A percentile compares a stretch with the other conserved stretches of the same genome.
Evolutionary conservation across 139 green algal genomes (phyloP).

Genomic region (Pleodorina starrii): DNA sequence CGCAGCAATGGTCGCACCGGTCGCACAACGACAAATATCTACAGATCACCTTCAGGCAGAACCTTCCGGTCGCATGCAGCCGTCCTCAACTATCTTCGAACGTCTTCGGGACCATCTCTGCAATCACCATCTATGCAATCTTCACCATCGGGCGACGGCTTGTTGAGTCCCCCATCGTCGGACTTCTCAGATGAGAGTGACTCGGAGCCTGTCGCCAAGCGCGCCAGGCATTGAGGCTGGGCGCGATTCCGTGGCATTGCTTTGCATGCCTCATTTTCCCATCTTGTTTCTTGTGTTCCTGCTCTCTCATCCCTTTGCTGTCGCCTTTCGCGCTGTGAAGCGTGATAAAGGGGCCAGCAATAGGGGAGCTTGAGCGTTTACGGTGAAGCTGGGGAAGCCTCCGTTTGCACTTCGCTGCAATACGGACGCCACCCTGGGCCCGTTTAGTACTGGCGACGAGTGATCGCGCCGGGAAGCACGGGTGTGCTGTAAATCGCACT

Average conservation of each 20-base stretch:
- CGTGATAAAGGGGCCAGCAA: constrained; percentile 3
- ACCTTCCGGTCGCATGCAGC: constrained; percentile 20
- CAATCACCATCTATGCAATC: not conserved
- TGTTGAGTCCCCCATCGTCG: not conserved
- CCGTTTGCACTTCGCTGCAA: not conserved
- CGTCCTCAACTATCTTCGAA: not conserved
- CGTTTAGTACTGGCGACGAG: constrained; percentile 33
- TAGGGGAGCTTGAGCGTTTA: not conserved
- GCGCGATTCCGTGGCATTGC: not conserved
- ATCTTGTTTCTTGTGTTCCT: not conserved
- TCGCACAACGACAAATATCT: constrained; percentile 24
- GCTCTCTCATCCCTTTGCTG: not conserved
- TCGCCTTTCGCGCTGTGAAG: constrained; percentile 35
- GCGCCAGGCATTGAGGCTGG: not conserved
- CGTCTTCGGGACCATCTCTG: not conserved
- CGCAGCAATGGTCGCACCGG: constrained; percentile 10
- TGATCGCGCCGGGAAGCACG: constrained; percentile 18
- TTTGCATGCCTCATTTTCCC: not conserved
- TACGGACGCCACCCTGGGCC: not conserved
- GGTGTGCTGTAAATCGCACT: constrained; percentile 41
- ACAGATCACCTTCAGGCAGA: constrained; percentile 18
- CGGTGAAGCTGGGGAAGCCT: not conserved
- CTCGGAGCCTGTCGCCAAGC: not conserved
- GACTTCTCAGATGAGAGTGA: constrained; percentile 8
- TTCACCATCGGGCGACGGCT: not conserved